phyloP scores from a whole-genome alignment of 2,329 filamentous ascomycete species.

The Colletotrichum caudatum region DNA sequence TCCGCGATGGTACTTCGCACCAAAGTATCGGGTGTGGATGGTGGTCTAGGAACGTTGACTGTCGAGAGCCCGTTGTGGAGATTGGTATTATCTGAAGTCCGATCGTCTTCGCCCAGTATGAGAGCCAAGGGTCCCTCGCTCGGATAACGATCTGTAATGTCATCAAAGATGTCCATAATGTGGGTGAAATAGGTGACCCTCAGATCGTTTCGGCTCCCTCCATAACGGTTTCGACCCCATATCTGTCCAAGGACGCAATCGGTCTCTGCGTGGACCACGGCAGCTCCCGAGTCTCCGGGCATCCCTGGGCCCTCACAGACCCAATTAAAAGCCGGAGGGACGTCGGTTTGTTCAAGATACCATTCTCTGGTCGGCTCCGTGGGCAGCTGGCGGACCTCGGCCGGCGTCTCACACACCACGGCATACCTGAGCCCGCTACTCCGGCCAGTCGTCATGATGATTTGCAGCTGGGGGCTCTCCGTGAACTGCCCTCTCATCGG shows the following conservation, averaged over 20 bases:
- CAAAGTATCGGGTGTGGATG: neutral
- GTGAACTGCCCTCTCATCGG: neutral
- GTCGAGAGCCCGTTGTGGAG: neutral
- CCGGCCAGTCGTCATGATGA: neutral
- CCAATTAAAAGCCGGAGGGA: neutral
- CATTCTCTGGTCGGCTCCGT: conserved; percentile 13
- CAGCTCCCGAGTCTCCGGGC: conserved; percentile 17
- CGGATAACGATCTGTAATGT: neutral
- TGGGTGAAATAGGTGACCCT: conserved; percentile 24
- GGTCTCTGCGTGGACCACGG: neutral
- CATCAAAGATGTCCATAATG: conserved; percentile 17
- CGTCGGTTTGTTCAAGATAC: neutral
- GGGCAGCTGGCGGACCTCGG: neutral
- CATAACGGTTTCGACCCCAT: conserved; percentile 20
- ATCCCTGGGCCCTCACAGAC: conserved; percentile 3
- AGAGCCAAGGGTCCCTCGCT: neutral
- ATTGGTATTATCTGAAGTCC: neutral
- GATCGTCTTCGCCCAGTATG: neutral
- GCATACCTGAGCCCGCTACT: conserved; percentile 11
- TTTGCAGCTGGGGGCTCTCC: neutral
- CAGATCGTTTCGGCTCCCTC: neutral
- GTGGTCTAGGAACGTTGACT: neutral
- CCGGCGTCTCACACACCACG: conserved; percentile 19
- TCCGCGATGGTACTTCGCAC: neutral
- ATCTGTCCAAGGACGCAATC: conserved; percentile 1